Percentiles rank a stretch among this genome's conserved stretches.
These are phyloP conservation scores for Marasmius oreades DNA, from an alignment of 1,284 basidiomycete species.

Conservation along the genomic window DNA sequence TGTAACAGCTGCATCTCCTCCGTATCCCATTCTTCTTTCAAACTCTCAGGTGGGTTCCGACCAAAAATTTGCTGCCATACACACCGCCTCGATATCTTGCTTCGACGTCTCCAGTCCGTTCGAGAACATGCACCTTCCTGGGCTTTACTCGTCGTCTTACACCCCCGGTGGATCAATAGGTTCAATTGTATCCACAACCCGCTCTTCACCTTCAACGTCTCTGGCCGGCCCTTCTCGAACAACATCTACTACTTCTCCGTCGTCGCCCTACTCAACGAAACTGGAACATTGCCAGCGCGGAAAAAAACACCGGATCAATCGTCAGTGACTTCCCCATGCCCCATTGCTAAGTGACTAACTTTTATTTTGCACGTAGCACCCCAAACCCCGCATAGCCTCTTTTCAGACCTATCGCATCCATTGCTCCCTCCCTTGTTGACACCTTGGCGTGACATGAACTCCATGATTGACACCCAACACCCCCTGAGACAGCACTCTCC, in stretches of 20 bases:
- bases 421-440: neutral
- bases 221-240: neutral
- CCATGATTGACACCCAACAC: neutral
- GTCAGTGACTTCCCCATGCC: neutral
- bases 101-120: neutral
- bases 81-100: neutral
- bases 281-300: no score
- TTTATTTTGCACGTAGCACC: neutral
- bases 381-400: neutral
- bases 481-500: neutral
- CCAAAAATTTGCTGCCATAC: constrained; percentile 7
- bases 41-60: constrained; percentile 5
- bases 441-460: neutral
- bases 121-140: constrained; percentile 2
- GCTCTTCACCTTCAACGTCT: neutral
- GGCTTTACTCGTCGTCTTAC: neutral
- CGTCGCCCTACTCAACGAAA: no score
- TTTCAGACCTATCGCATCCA: neutral
- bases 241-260: no score
- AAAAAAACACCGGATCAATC: no score
- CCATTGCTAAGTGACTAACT: neutral
- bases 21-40: neutral
- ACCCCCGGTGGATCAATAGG: no score
- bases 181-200: neutral
- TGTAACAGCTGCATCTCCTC: neutral